Conservation (phyloP, 306 rosid species). For the Sicyos baderoa region DNA sequence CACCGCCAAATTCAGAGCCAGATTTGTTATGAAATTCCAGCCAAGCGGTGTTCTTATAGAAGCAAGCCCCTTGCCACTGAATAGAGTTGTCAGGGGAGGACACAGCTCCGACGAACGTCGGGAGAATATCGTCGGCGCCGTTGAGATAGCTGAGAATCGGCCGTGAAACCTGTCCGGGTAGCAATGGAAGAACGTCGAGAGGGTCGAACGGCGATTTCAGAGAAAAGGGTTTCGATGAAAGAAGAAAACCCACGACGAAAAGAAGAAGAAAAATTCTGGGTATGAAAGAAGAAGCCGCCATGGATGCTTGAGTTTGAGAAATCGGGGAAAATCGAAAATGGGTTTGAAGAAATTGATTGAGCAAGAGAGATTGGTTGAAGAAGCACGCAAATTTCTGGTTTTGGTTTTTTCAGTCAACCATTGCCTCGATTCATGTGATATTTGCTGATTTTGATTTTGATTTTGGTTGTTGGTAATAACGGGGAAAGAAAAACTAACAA, state of each 20-base stretch:
- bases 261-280: not conserved
- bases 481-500: no score
- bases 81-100: constrained; percentile 25
- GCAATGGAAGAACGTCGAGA: constrained; percentile 55
- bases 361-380: not conserved
- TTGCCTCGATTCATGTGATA: not conserved
- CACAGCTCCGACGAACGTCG: constrained; percentile 73
- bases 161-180: constrained; percentile 75
- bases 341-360: not conserved
- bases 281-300: not conserved
- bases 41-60: constrained; percentile 73
- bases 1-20: constrained; percentile 67
- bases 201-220: constrained; percentile 49
- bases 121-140: constrained; percentile 69
- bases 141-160: constrained; percentile 67
- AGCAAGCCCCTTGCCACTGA: constrained; percentile 82
- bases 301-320: not conserved
- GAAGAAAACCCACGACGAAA: not conserved
- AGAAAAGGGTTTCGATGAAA: not conserved
- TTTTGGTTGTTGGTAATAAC: no score
- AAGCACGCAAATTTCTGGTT: not conserved
- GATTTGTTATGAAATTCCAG: constrained; percentile 64
- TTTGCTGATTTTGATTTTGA: not conserved
- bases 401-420: not conserved
- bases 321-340: not conserved